Conservation (phyloP, 2,329 filamentous ascomycete species). For the Pseudocercospora crystallina region DNA sequence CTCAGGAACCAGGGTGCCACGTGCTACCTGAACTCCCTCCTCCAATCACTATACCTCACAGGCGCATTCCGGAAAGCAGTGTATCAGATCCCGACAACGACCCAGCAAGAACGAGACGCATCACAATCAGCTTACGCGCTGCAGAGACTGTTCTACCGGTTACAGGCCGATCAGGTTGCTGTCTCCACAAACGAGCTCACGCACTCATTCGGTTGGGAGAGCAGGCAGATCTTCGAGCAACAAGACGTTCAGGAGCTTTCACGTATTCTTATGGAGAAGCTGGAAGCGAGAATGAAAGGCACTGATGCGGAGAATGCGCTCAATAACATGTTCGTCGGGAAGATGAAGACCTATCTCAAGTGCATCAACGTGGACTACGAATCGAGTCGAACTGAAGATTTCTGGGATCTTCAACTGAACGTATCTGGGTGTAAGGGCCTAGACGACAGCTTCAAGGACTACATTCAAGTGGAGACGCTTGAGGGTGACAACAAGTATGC, state of each 20-base stretch:
- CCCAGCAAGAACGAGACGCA: slow-evolving; percentile 77
- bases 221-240: slow-evolving; percentile 95
- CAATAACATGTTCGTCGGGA: slow-evolving; percentile 89
- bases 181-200: slow-evolving; percentile 92
- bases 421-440: slow-evolving; percentile 91
- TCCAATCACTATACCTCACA: slow-evolving; percentile 51
- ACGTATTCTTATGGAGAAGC: slow-evolving; percentile 92
- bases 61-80: slow-evolving; percentile 96
- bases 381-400: slow-evolving; percentile 92
- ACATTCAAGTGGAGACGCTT: slow-evolving; percentile 93
- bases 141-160: slow-evolving; percentile 89
- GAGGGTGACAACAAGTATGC: slow-evolving; percentile 99
- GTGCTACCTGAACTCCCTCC: slow-evolving; percentile 53
- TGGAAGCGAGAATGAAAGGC: slow-evolving; percentile 98
- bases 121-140: slow-evolving; percentile 78
- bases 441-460: slow-evolving; percentile 92
- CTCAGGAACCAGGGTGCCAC: slow-evolving; percentile 91
- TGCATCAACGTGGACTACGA: slow-evolving; percentile 99
- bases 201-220: slow-evolving; percentile 97
- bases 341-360: slow-evolving; percentile 97
- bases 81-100: slow-evolving; percentile 91
- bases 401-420: slow-evolving; percentile 98
- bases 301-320: slow-evolving; percentile 87
- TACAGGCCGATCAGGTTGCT: slow-evolving; percentile 80
- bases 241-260: slow-evolving; percentile 98